These are phyloP conservation scores for Trypanosoma cruzi DNA, from an alignment of 208 protist species.

Conservation along the genomic window DNA sequence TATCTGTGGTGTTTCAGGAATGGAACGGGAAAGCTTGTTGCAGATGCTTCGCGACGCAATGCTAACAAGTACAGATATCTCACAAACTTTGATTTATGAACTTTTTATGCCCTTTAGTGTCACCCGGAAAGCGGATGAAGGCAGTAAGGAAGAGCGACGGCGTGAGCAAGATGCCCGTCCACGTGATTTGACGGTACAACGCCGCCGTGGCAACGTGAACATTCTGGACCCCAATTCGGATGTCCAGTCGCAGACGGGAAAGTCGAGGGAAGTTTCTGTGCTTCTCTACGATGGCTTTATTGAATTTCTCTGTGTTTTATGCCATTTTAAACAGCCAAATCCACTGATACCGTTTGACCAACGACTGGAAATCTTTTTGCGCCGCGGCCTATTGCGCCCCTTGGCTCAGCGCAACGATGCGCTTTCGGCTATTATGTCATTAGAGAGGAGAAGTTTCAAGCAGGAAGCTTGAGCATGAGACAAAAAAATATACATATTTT, in stretches of 20 bases:
- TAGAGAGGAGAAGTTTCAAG: slow-evolving; percentile 8
- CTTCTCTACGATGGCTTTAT: slow-evolving; percentile 82
- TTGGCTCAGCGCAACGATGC: slow-evolving; percentile 64
- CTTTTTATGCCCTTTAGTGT: slow-evolving; percentile 79
- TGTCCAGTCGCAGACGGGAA: slow-evolving; percentile 12
- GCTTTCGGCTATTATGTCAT: slow-evolving; percentile 34
- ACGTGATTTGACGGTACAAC: slow-evolving; percentile 22
- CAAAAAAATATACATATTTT: no score
- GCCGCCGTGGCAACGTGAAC: slow-evolving; percentile 50
- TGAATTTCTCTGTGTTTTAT: slow-evolving; percentile 83
- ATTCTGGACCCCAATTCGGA: slow-evolving; percentile 55
- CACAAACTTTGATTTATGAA: slow-evolving; percentile 80
- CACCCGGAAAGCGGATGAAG: slow-evolving; percentile 35
- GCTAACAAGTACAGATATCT: slow-evolving; percentile 90
- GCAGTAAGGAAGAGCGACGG: slow-evolving; percentile 53
- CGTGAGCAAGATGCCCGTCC: slow-evolving; percentile 62
- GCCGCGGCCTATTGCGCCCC: slow-evolving; percentile 73
- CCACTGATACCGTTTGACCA: slow-evolving; percentile 76
- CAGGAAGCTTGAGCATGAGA: background rate
- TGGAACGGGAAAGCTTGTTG: slow-evolving; percentile 76
- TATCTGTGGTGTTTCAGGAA: slow-evolving; percentile 57
- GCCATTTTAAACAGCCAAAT: slow-evolving; percentile 88
- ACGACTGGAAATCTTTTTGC: slow-evolving; percentile 69
- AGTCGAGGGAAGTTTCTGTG: slow-evolving; percentile 45
- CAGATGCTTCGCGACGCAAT: slow-evolving; percentile 83